A percentile compares a stretch with the other conserved stretches of the same genome.
Conservation (phyloP, 2,329 filamentous ascomycete species). For the Chaetomiaceae sp. region DNA sequence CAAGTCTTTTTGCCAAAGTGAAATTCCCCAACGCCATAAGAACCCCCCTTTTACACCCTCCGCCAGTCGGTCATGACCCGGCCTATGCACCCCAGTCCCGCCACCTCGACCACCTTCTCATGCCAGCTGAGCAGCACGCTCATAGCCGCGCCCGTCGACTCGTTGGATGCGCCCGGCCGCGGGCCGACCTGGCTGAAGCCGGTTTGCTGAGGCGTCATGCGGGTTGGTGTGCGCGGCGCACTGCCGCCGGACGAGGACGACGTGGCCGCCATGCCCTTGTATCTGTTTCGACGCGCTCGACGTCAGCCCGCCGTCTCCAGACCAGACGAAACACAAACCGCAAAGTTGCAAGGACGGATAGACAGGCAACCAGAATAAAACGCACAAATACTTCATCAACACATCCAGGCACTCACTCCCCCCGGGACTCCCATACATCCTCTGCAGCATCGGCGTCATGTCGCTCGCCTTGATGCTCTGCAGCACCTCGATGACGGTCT, state of each 20-base stretch:
- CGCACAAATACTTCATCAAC: constrained; percentile 95
- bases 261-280: constrained; percentile 77
- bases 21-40: constrained; percentile 10
- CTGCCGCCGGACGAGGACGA: constrained; percentile 38
- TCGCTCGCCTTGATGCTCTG: constrained; percentile 95
- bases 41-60: constrained; percentile 58
- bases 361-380: neutral
- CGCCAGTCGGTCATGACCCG: constrained; percentile 95
- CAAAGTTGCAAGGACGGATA: no score
- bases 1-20: neutral
- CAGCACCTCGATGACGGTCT: constrained; percentile 86
- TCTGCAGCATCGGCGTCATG: constrained; percentile 82
- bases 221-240: constrained; percentile 44
- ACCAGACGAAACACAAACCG: neutral
- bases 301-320: neutral
- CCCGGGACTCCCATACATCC: constrained; percentile 72
- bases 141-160: constrained; percentile 82
- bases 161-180: constrained; percentile 50
- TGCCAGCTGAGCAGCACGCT: constrained; percentile 98
- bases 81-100: constrained; percentile 84
- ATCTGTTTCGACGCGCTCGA: constrained; percentile 45
- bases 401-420: constrained; percentile 85
- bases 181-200: constrained; percentile 78
- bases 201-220: constrained; percentile 68
- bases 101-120: constrained; percentile 94